Evolutionary conservation across 441 rosid genomes (phyloP), one percentile per base, ranked within the genome.

Genomic region (Gossypium lobatum): DNA sequence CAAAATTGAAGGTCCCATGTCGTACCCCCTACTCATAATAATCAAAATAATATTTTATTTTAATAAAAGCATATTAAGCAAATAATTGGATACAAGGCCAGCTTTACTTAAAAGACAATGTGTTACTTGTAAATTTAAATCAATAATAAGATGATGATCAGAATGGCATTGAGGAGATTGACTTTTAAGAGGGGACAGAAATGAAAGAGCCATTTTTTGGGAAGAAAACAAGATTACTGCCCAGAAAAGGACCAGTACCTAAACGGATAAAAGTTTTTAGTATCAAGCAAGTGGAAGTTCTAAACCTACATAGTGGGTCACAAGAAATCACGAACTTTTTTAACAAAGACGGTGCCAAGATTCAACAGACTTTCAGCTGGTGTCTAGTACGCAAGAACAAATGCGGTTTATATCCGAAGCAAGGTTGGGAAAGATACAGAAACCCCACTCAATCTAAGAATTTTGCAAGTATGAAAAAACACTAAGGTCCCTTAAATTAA

Each of bases 1-100:
- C 72, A 53, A 69, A 9, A 31, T 31, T 16, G 72, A 69, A 67
- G 61, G 61, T 17, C 72, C 46, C 28, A 10, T 52, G 46, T 31
- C 9, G 2, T 26, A 69, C 10, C 60, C 16, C 6, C 48, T 16
- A 28, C 61, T 52, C 1, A 0, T 39, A 31, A 26, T 69, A 9
- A 68, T 52, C 25, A 52, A 28, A 52, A 69, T 26, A 7, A 25
- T 4, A 16, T 52, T 67, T 50, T 16, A 8, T 34, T 63, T 63
- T 37, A 17, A 34, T 26, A 34, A 17, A 61, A 34, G 23, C 4
- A 64, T 10, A 8, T 8, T 39, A 64, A 9, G 69, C 2, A 18
- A 37, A 39, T 63, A 63, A 34, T 16, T 8, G 50, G 68, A 46
- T 34, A 18, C n/a, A 37, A 34, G 6, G 20, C 14, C 2, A 64